Conservation (phyloP, 2,329 filamentous ascomycete species). For the Xylariales sp. region DNA sequence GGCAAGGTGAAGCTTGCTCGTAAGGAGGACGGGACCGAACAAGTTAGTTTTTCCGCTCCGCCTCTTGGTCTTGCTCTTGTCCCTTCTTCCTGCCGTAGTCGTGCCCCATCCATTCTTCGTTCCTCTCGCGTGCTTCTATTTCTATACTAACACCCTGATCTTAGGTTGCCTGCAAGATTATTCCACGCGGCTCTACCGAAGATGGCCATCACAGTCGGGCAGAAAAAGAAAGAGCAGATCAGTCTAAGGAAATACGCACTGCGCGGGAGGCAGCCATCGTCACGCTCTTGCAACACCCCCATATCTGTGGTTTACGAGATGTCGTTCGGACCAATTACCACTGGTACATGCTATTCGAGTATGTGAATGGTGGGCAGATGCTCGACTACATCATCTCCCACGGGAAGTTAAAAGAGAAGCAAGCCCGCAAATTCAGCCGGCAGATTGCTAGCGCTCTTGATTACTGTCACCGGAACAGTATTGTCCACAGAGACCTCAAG, state of each 20-base stretch:
- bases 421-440: conserved; percentile 95
- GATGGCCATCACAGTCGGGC: conserved; percentile 78
- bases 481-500: conserved; percentile 96
- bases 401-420: conserved; percentile 96
- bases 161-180: conserved; percentile 96
- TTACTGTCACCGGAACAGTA: conserved; percentile 98
- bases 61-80: conserved; percentile 27
- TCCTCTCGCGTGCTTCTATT: conserved; percentile 6
- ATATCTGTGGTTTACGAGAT: conserved; percentile 95
- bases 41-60: conserved; percentile 66
- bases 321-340: conserved; percentile 96
- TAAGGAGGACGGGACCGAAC: conserved; percentile 88
- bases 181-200: conserved; percentile 88
- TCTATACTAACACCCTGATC: conserved; percentile 38
- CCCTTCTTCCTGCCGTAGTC: conserved; percentile 25
- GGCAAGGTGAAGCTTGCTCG: conserved; percentile 97
- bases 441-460: conserved; percentile 97
- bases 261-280: conserved; percentile 97
- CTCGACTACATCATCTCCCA: conserved; percentile 99
- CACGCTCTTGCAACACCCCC: conserved; percentile 91
- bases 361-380: conserved; percentile 99
- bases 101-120: conserved; percentile 9
- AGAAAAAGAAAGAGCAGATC: conserved; percentile 89
- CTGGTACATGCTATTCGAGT: conserved; percentile 99
- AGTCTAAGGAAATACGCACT: conserved; percentile 95